Evolutionary conservation across 129 eudicot species (phyloP), one percentile per base, ranked within the genome.

Genomic region (Tagetes erecta): DNA sequence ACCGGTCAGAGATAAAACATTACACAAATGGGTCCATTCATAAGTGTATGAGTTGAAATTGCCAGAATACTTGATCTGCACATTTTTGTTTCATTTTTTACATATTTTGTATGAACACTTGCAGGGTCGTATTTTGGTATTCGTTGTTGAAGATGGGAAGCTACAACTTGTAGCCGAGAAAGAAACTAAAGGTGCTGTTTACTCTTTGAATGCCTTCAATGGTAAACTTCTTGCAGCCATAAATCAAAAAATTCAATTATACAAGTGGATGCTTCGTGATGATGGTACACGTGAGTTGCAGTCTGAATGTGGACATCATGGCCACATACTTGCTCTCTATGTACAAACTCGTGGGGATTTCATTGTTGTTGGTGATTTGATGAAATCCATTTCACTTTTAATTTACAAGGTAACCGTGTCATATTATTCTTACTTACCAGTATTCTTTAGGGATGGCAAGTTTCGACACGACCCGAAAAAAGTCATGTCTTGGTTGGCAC

Each of bases 271-370:
- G 98, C 98, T 87, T 34, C 95, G 98, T 14, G 98, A 90, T 38
- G 98, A 90, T 80, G 98, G 98, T 64, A 84, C 89, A 33, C 96
- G 87, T 2, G 97, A 94, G 42, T 77, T 94, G 73, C 98, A 90
- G 70, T 86, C 97, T 53, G 98, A 94, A 75, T 94, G 98, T 73
- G 98, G 98, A 68, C 98, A 94, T 75, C 98, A 94, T 50, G 98
- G 98, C 2, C 98, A 94, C 68, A 90, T 94, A 65, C 97, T 94
- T 64, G 97, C 98, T 40, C 90, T 94, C 30, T 94, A 90, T 79
- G 97, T 94, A n/a, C 98, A 90, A 84, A 94, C 97, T 37, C 87
- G 98, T 30, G 98, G 98, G 31, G 98, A 94, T 80, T 94, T 94
- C 76, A 90, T 94, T 69, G 96, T 94, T 67, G 98, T 94, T 41